phyloP scores from a whole-genome alignment of 1,139 yeast species.

The Lodderomyces theae region DNA sequence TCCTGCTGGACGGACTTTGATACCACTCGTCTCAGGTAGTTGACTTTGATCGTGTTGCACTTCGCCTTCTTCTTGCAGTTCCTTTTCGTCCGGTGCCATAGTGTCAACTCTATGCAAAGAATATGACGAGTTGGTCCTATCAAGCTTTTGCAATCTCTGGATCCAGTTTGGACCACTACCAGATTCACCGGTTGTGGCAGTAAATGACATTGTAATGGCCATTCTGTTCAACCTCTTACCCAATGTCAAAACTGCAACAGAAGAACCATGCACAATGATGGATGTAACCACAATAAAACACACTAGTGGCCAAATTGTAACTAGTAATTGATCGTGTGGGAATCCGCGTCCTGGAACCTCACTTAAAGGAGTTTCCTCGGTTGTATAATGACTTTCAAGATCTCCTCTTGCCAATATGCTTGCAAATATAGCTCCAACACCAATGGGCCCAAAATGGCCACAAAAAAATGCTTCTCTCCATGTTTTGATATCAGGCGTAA shows the following conservation, averaged over 20 bases:
- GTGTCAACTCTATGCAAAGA: conserved; percentile 83
- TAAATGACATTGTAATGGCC: conserved; percentile 90
- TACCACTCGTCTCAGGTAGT: conserved; percentile 54
- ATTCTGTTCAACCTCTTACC: conserved; percentile 88
- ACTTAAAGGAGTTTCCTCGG: conserved; percentile 60
- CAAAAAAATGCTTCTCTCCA: conserved; percentile 97
- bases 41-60: conserved; percentile 18
- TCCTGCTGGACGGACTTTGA: conserved; percentile 76
- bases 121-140: conserved; percentile 67
- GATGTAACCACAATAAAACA: conserved; percentile 84
- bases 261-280: conserved; percentile 92
- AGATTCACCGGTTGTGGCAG: conserved; percentile 56
- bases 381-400: conserved; percentile 56
- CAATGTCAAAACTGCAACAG: conserved; percentile 87
- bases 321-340: conserved; percentile 67
- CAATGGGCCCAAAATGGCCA: conserved; percentile 98
- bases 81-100: conserved; percentile 25
- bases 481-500: conserved; percentile 87
- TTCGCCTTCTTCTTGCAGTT: conserved; percentile 10
- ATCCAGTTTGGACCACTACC: conserved; percentile 66
- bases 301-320: conserved; percentile 85
- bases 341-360: conserved; percentile 51
- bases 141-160: conserved; percentile 78
- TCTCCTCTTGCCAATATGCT: conserved; percentile 80
- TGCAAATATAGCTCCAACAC: conserved; percentile 95